phyloP scores from a whole-genome alignment of 2,329 filamentous ascomycete genomes.

The Sclerotiophoma versabilis region DNA sequence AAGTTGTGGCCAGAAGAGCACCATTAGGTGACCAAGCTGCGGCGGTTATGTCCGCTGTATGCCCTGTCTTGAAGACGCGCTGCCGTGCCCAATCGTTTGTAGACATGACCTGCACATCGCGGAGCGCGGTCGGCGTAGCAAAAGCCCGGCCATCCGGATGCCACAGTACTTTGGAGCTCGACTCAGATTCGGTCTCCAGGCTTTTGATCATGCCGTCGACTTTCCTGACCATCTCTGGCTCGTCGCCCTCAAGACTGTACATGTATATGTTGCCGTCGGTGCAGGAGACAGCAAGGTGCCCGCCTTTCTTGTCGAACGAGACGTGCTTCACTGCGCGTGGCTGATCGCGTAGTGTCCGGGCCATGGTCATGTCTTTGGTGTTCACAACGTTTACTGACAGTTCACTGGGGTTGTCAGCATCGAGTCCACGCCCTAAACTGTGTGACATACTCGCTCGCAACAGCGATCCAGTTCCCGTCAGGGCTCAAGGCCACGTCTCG shows the following conservation, averaged over 20 bases:
- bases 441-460: constrained; percentile 81
- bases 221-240: constrained; percentile 81
- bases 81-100: constrained; percentile 89
- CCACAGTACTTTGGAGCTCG: constrained; percentile 80
- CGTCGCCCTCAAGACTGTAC: constrained; percentile 79
- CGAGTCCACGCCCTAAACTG: not conserved
- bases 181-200: constrained; percentile 78
- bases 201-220: constrained; percentile 85
- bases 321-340: constrained; percentile 89
- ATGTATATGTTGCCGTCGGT: constrained; percentile 90
- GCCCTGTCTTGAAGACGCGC: constrained; percentile 77
- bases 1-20: constrained; percentile 75
- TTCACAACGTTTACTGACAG: constrained; percentile 89
- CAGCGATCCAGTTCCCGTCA: constrained; percentile 86
- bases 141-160: constrained; percentile 95
- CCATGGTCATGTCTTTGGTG: constrained; percentile 75
- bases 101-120: constrained; percentile 84
- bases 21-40: constrained; percentile 95
- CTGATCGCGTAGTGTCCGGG: constrained; percentile 84
- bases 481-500: constrained; percentile 84
- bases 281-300: constrained; percentile 79
- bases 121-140: constrained; percentile 80
- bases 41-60: constrained; percentile 84
- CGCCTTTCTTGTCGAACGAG: constrained; percentile 82
- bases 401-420: constrained; percentile 62